Percentiles rank a stretch among this genome's conserved stretches.
Conservation (phyloP, 441 rosid species). For the Biscutella laevigata region DNA sequence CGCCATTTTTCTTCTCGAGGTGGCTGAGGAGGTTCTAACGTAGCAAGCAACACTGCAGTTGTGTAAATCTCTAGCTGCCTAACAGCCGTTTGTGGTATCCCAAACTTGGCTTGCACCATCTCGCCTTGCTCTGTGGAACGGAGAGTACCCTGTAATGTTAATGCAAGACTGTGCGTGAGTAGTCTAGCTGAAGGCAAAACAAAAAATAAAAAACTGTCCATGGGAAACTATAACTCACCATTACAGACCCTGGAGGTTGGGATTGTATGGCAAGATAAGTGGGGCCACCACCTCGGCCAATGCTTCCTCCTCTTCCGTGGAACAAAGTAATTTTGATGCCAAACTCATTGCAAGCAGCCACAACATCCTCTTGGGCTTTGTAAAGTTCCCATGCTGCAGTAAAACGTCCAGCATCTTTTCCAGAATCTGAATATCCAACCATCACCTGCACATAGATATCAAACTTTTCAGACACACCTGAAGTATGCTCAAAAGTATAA, state of each 20-base stretch:
- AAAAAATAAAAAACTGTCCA: neutral
- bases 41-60: slow-evolving; percentile 86
- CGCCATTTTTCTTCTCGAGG: slow-evolving; percentile 93
- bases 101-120: slow-evolving; percentile 98
- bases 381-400: slow-evolving; percentile 98
- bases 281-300: slow-evolving; percentile 97
- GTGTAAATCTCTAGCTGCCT: slow-evolving; percentile 93
- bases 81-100: slow-evolving; percentile 79
- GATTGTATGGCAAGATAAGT: slow-evolving; percentile 94
- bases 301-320: slow-evolving; percentile 98
- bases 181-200: slow-evolving; percentile 1
- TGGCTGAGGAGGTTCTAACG: slow-evolving; percentile 68
- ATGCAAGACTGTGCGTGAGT: neutral
- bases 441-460: slow-evolving; percentile 50
- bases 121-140: slow-evolving; percentile 98
- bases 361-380: slow-evolving; percentile 98
- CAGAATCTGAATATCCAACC: slow-evolving; percentile 98
- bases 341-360: slow-evolving; percentile 77
- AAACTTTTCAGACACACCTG: slow-evolving; percentile 1
- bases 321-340: slow-evolving; percentile 84
- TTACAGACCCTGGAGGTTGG: slow-evolving; percentile 93
- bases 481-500: slow-evolving; percentile 1
- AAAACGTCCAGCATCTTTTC: slow-evolving; percentile 93
- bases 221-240: slow-evolving; percentile 51
- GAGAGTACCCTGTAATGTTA: slow-evolving; percentile 63